A percentile compares a stretch with the other conserved stretches of the same genome.
phyloP scores from a whole-genome alignment of 1,284 basidiomycete genomes.

The Leccinum huronense region DNA sequence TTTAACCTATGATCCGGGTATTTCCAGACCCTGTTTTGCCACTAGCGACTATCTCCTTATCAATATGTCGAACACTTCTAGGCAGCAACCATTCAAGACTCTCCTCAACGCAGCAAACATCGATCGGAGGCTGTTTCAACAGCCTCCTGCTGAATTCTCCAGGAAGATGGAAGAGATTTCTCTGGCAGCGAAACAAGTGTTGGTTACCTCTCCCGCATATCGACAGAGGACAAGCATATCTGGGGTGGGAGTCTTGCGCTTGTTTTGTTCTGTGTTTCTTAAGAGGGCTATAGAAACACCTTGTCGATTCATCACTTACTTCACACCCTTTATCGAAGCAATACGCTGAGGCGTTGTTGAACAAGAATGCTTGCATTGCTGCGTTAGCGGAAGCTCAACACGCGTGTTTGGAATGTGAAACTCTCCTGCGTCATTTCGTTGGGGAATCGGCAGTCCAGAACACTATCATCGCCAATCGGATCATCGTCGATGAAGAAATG shows the following conservation, averaged over 20 bases:
- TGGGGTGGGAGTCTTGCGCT: not conserved
- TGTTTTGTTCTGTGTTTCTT: not conserved
- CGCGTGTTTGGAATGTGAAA: not conserved
- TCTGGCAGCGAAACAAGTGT: not conserved
- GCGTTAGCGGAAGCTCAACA: not conserved
- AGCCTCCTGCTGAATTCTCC: not conserved
- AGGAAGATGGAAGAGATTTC: not conserved
- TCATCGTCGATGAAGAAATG: not conserved
- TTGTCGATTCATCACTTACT: not conserved
- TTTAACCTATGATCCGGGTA: not conserved
- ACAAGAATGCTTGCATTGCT: not conserved
- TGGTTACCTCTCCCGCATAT: not conserved
- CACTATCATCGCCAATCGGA: not conserved
- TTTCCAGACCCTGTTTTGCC: not conserved
- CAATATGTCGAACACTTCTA: not conserved
- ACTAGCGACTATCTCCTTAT: not conserved
- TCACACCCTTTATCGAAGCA: not conserved
- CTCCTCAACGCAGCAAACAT: not conserved
- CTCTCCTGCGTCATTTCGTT: not conserved
- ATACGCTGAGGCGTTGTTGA: not conserved
- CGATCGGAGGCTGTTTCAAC: not conserved
- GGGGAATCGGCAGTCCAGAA: not conserved
- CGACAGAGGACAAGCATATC: not conserved
- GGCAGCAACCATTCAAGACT: not conserved
- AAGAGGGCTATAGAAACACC: not conserved